Evolutionary conservation across 2,329 filamentous ascomycete genomes (phyloP), one percentile per base, ranked within the genome.

Genomic region (Fusarium sp.): DNA sequence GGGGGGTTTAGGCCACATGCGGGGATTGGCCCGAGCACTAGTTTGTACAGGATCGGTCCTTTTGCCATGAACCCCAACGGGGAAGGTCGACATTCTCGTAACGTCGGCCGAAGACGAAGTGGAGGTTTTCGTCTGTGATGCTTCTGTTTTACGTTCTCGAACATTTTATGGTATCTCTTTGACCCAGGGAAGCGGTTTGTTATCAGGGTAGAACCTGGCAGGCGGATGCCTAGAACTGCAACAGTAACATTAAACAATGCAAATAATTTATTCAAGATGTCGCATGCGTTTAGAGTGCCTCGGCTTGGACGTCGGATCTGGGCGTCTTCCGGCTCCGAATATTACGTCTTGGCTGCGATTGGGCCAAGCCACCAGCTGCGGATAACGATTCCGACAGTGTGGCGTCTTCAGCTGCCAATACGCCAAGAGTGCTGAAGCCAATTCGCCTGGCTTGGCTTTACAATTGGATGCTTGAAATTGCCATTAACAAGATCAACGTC

Each of bases 1-100:
- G 28, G 16, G 8, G 21, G 19, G 32, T 30, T 67, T 62, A 62
- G 64, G 38, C 71, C 71, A 18, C 30, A 68, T 68, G 71, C 71
- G 71, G 71, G 68, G 71, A 32, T 53, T 67, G 71, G 42, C 40
- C 70, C 62, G 67, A 70, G 67, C 67, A 67, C 66, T 69, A 69
- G 53, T 21, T 38, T 37, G n/a, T 21, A 37, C 23, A 33, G 52
- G 42, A 43, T 72, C 71, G 71, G 71, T 67, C 71, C 71, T 73
- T 68, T 69, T 73, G 67, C 67, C 53, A 59, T 66, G 62, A 42
- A 35, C 21, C 71, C 58, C 35, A 74, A 73, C 67, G 46, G 40
- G 71, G 71, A 67, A 73, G 71, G 71, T 73, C 30, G 28, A 37
- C 47, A 25, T 32, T 52, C 33, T 49, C 18, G 33, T 38, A 57